Base-by-base conservation (phyloP, 73 alveolate species). In the Paramecium caudatum region DNA sequence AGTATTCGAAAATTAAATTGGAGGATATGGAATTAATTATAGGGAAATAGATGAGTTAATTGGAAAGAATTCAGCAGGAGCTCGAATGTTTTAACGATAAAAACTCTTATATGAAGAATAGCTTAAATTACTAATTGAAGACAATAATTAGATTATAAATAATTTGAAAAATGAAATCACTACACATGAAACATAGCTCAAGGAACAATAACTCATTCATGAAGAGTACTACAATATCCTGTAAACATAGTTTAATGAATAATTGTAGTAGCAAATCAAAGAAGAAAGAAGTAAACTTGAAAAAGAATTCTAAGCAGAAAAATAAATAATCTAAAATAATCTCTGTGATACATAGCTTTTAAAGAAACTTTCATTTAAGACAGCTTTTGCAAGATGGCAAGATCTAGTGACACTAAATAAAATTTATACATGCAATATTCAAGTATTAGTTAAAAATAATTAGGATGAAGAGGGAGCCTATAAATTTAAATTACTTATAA, bases 1-100 rank as follows among this genome's bases (percentile, higher is more conserved):
- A 41, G 65, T 74, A 0, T 74, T 74, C 5, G 88, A 74, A 3
- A 74, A 74, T 21, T 45, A 37, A 41, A 37, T 41, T 27, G 62
- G 62, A 0, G 88, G 88, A 16, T 74, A 74, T 74, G 88, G 88
- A 41, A 74, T 74, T 45, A 74, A 74, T 74, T 74, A 74, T 39
- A 37, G 33, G 12, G 88, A 74, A 74, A 74, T 74, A 27, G 88
- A 74, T 74, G 62, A 74, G 43, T 23, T 74, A 2, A 37, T 74
- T 3, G n/a, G 25, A 0, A 74, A 74, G 32, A 45, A 37, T 10
- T 74, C 62, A 37, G 41, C 88, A 10, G 39, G 68, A n/a, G 12
- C 33, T 2, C 36, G 68, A 74, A 43, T 74, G 68, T 41, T 41
- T 16, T 41, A 74, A 3, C 36, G 88, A 43, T 74, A 41, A 17